Base-by-base conservation (phyloP, 2,329 filamentous ascomycete genomes). In the Triangularia setosa region DNA sequence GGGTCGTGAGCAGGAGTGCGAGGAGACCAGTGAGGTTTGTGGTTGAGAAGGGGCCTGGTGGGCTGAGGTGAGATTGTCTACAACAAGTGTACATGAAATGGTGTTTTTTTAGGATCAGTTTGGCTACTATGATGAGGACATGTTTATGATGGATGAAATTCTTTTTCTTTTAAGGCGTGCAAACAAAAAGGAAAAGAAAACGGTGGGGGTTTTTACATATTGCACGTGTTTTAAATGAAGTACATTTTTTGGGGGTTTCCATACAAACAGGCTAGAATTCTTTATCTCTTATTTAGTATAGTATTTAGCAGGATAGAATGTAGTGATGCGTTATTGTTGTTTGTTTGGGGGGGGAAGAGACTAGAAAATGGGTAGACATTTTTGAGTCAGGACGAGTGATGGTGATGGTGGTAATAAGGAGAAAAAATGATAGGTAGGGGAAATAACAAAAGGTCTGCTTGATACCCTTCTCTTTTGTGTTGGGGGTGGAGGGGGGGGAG, bases 21-120 rank as follows among this genome's bases (percentile, higher is more conserved):
- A 73, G 76, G 66, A 75, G 73, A 55, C 75, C 75, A 5, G 75
- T 79, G 52, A 71, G 73, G 57, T 80, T 79, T 64, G 76, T 79
- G 12, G 77, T 80, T 18, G 76, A 79, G 67, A 80, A 80, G 68
- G 77, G 77, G 35, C 70, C 75, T 0, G 73, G 74, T 0, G 77
- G 76, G 60, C 60, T 75, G 61, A 68, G 73, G 23, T 75, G 60
- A 56, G 18, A 4, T 58, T 18, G 53, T 25, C 52, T 14, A 44
- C 7, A 7, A 27, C 23, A 53, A 30, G 3, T 56, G 24, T 44
- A n/a, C n/a, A n/a, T n/a, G n/a, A n/a, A n/a, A n/a, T n/a, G 14
- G 35, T 53, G 8, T 27, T 21, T 59, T n/a, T 35, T 35, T 30
- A n/a, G 18, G 24, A n/a, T n/a, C n/a, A n/a, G n/a, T n/a, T 33